Percentiles rank a stretch among this genome's conserved stretches.
Evolutionary conservation across 176 grass and related monocot species (phyloP).

Genomic region (Phragmites australis): DNA sequence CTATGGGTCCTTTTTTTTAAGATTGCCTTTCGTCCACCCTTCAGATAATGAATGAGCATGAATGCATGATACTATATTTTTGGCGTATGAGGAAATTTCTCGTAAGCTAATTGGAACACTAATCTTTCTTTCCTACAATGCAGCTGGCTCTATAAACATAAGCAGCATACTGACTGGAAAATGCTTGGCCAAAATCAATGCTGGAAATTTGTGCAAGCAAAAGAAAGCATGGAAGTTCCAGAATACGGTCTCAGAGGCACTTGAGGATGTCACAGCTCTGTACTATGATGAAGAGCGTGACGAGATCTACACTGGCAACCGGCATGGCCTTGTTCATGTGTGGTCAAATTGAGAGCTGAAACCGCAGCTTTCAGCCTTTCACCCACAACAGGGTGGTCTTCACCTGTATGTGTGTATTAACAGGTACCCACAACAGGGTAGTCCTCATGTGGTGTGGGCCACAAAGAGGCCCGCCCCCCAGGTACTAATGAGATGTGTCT

Average conservation of each 20-base stretch:
- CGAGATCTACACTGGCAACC: conserved; percentile 87
- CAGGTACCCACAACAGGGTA: conserved; percentile 3
- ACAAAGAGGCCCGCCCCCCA: neutral
- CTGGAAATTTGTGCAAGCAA: conserved; percentile 42
- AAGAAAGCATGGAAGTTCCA: conserved; percentile 56
- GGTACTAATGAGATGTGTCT: neutral
- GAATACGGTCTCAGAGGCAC: conserved; percentile 65
- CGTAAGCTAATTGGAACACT: neutral
- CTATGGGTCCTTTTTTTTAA: neutral
- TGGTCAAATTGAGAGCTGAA: conserved; percentile 72
- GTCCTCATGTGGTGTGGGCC: conserved; percentile 16
- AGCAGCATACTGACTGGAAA: conserved; percentile 94
- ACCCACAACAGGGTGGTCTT: neutral
- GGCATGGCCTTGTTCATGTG: conserved; percentile 85
- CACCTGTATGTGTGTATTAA: conserved; percentile 14
- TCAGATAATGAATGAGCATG: neutral
- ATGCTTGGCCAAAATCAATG: conserved; percentile 77
- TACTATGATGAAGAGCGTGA: conserved; percentile 90
- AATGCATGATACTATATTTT: neutral
- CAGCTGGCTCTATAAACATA: conserved; percentile 89
- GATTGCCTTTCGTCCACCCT: neutral
- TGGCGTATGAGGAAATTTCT: neutral
- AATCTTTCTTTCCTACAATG: neutral
- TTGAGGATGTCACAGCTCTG: conserved; percentile 86
- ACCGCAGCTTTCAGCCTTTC: conserved; percentile 5